Conservation (phyloP, 2,329 filamentous ascomycete species). For the Diaporthe citriasiana region DNA sequence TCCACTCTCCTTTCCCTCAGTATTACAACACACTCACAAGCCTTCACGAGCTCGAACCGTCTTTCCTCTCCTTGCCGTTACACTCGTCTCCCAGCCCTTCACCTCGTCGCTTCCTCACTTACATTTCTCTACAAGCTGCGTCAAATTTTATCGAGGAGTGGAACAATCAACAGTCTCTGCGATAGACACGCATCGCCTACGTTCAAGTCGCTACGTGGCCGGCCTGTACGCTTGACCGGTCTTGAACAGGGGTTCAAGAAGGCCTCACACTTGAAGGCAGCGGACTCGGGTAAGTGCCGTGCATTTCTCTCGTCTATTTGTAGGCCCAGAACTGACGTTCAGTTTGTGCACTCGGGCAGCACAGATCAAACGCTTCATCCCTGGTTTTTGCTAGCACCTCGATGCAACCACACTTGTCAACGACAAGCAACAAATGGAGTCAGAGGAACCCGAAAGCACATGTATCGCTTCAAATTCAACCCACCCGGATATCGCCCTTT, state of each 20-base stretch:
- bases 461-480: no score
- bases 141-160: not conserved
- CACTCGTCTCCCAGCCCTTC: not conserved
- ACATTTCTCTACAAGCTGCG: not conserved
- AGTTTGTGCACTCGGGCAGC: not conserved
- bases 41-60: not conserved
- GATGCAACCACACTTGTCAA: not conserved
- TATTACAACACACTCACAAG: not conserved
- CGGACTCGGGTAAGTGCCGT: not conserved
- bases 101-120: not conserved
- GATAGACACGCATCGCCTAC: not conserved
- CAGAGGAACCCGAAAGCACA: no score
- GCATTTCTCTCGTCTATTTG: not conserved
- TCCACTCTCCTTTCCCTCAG: not conserved
- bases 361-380: not conserved
- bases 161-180: no score
- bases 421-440: no score
- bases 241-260: slow-evolving; percentile 4
- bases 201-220: not conserved
- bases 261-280: not conserved
- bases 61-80: not conserved
- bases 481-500: no score
- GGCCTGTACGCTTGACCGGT: not conserved
- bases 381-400: not conserved
- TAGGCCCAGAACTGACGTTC: not conserved